Evolutionary conservation across 139 green algal species (phyloP).

Genomic region (Microglena sp.): DNA sequence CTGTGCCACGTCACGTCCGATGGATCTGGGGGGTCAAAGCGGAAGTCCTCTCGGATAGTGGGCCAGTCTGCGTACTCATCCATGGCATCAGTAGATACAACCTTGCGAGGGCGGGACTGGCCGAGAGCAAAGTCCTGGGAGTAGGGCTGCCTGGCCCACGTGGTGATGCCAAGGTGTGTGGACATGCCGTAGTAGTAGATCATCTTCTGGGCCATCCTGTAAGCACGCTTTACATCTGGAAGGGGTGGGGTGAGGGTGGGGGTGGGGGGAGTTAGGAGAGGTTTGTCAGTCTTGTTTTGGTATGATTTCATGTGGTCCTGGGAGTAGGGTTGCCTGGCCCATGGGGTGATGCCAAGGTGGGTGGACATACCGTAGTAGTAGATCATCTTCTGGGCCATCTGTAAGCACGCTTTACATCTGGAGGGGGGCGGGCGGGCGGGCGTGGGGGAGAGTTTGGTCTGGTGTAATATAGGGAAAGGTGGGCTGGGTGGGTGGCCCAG

Average conservation of each 20-base stretch:
- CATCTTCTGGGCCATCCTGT: conserved; percentile 30
- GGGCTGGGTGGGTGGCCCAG: conserved; percentile 38
- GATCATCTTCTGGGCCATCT: too few relatives aligned
- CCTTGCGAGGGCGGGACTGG: conserved; percentile 25
- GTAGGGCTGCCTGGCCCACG: conserved; percentile 40
- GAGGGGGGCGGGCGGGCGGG: too few relatives aligned
- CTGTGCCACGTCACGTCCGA: conserved; percentile 47
- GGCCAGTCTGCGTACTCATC: conserved; percentile 46
- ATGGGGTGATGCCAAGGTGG: conserved; percentile 44
- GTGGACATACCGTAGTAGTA: conserved; percentile 47
- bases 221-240: conserved; percentile 33
- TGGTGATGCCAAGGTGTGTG: conserved; percentile 45
- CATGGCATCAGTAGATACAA: conserved; percentile 44
- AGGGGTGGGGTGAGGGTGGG: too few relatives aligned
- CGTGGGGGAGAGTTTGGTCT: too few relatives aligned
- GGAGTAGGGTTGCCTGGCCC: conserved; percentile 38
- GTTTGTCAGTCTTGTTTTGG: too few relatives aligned
- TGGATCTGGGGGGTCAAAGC: conserved; percentile 34
- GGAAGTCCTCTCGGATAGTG: conserved; percentile 36
- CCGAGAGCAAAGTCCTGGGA: conserved; percentile 34
- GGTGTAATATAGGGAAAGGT: too few relatives aligned
- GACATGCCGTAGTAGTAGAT: conserved; percentile 48
- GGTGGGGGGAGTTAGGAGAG: too few relatives aligned
- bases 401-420: too few relatives aligned
- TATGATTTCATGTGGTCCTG: too few relatives aligned